These are phyloP conservation scores for Teratosphaeria nubilosa DNA, from an alignment of 2,329 filamentous ascomycete species.

Conservation along the genomic window DNA sequence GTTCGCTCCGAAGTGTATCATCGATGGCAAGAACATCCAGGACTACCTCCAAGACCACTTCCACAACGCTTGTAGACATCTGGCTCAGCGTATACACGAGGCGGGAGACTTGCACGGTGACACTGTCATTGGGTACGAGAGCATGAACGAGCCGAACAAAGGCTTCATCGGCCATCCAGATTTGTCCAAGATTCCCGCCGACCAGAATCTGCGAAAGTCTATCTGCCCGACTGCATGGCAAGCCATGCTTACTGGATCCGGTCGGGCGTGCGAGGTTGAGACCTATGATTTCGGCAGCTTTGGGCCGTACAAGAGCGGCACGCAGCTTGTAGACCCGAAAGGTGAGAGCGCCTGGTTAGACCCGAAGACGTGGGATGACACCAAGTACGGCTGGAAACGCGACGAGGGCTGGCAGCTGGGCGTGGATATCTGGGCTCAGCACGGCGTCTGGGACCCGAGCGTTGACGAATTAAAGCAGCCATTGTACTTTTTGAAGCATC, in stretches of 20 bases:
- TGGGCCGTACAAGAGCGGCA: constrained; percentile 82
- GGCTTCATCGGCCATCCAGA: constrained; percentile 78
- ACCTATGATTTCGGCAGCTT: constrained; percentile 90
- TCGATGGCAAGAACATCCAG: constrained; percentile 90
- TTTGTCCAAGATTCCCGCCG: constrained; percentile 67
- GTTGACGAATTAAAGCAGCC: constrained; percentile 69
- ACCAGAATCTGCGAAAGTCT: constrained; percentile 85
- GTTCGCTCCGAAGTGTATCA: constrained; percentile 92
- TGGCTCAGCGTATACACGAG: constrained; percentile 77
- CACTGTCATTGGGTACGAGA: constrained; percentile 91
- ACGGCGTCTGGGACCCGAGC: constrained; percentile 83
- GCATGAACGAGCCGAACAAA: constrained; percentile 86
- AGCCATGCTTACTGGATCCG: constrained; percentile 81
- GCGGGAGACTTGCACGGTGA: constrained; percentile 80
- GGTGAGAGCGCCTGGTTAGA: constrained; percentile 73
- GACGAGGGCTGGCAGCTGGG: constrained; percentile 83
- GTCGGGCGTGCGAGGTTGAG: constrained; percentile 78
- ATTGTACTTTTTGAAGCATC: constrained; percentile 78
- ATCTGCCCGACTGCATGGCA: constrained; percentile 93
- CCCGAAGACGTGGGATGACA: constrained; percentile 71
- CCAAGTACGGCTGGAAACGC: constrained; percentile 79
- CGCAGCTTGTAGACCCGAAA: constrained; percentile 73
- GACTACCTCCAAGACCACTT: constrained; percentile 89
- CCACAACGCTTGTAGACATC: constrained; percentile 64
- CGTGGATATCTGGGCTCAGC: constrained; percentile 94